Evolutionary conservation across 345 rosid genomes (phyloP).

Genomic region (Sisymbrium altissimum): DNA sequence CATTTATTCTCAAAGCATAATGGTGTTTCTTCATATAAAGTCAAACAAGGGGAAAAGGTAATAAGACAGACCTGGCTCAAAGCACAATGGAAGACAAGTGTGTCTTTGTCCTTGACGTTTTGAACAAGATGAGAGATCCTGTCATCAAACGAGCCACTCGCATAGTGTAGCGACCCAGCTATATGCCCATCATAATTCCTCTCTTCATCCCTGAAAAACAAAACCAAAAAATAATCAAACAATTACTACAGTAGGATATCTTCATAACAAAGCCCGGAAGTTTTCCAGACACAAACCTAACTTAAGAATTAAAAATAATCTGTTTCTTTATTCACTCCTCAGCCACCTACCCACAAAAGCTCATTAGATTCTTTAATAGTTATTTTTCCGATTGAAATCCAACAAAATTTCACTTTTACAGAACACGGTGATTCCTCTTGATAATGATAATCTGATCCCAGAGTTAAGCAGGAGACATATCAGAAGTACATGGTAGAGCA

Average conservation of each 20-base stretch:
- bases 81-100: slow-evolving; percentile 96
- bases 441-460: neutral
- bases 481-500: neutral
- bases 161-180: slow-evolving; percentile 80
- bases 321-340: too few relatives aligned
- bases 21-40: neutral
- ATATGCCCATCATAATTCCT: slow-evolving; percentile 96
- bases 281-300: neutral
- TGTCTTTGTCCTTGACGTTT: slow-evolving; percentile 78
- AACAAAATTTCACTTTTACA: neutral
- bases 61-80: slow-evolving; percentile 69
- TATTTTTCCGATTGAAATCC: neutral
- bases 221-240: too few relatives aligned
- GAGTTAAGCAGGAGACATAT: neutral
- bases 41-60: neutral
- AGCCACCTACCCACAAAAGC: too few relatives aligned
- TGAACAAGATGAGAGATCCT: slow-evolving; percentile 75
- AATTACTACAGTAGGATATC: neutral
- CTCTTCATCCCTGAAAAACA: slow-evolving; percentile 68
- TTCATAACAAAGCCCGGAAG: neutral
- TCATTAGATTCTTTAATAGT: neutral
- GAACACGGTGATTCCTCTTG: neutral
- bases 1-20: neutral
- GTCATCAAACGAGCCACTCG: slow-evolving; percentile 64
- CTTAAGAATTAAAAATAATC: too few relatives aligned